Evolutionary conservation across 140 eudicot species (phyloP).

Genomic region (Ambrosia hybrid): DNA sequence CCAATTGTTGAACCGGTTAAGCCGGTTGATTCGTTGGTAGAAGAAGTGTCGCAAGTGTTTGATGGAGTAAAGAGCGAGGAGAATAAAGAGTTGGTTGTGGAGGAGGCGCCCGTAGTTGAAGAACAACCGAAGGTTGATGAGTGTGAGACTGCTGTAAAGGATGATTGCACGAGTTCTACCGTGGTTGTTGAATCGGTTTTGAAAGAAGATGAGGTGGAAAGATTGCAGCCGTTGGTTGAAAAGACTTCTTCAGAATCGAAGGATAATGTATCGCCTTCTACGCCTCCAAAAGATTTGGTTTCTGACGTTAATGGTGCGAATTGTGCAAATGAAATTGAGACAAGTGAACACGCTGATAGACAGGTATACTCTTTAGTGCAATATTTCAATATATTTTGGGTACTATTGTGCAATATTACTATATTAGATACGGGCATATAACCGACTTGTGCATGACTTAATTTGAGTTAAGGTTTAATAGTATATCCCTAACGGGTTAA

Average conservation of each 20-base stretch:
- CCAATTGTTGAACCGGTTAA: slow-evolving; percentile 42
- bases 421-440: neutral
- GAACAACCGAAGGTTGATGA: slow-evolving; percentile 18
- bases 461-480: neutral
- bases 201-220: slow-evolving; percentile 31
- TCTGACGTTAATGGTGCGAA: slow-evolving; percentile 40
- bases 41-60: slow-evolving; percentile 33
- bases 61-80: slow-evolving; percentile 30
- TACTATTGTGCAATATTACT: neutral
- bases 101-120: slow-evolving; percentile 24
- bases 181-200: slow-evolving; percentile 34
- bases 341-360: slow-evolving; percentile 38
- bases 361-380: slow-evolving; percentile 45
- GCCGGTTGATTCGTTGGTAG: slow-evolving; percentile 36
- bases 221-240: slow-evolving; percentile 29
- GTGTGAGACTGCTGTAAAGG: slow-evolving; percentile 25
- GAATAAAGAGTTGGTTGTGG: slow-evolving; percentile 30
- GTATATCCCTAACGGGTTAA: neutral
- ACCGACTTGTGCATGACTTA: neutral
- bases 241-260: slow-evolving; percentile 24
- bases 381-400: slow-evolving; percentile 6
- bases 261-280: slow-evolving; percentile 27
- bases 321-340: slow-evolving; percentile 37
- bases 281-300: slow-evolving; percentile 27
- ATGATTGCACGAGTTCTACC: slow-evolving; percentile 29